Percentiles rank a stretch among this genome's conserved stretches.
phyloP scores from a whole-genome alignment of 2,329 filamentous ascomycete species.

The Fusarium sp. region DNA sequence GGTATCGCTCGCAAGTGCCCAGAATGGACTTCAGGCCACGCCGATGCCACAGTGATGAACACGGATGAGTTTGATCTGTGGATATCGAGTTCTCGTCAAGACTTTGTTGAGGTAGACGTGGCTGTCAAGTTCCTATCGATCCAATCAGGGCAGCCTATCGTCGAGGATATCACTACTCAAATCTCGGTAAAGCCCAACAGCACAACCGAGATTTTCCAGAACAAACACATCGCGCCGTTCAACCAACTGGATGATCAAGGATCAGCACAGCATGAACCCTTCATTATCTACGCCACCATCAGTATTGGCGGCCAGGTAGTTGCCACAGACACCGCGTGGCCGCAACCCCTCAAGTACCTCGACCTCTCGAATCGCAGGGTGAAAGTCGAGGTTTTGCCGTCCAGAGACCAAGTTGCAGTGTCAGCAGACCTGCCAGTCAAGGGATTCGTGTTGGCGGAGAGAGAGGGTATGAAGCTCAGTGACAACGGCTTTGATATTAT shows the following conservation, averaged over 20 bases:
- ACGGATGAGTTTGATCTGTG: not conserved
- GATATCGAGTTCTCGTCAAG: not conserved
- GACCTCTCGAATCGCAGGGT: not conserved
- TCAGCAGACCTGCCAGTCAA: not conserved
- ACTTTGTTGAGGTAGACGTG: not conserved
- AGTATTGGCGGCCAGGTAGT: not conserved
- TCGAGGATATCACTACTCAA: not conserved
- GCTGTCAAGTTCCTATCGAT: not conserved
- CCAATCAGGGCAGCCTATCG: not conserved
- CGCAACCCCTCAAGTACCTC: not conserved
- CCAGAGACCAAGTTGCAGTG: not conserved
- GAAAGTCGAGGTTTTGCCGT: not conserved
- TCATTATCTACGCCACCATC: not conserved
- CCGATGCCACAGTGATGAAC: not conserved
- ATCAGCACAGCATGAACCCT: not conserved
- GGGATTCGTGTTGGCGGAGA: not conserved
- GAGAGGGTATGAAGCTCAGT: not conserved
- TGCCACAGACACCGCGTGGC: not conserved
- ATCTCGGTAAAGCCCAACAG: not conserved
- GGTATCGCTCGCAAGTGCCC: not conserved
- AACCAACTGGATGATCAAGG: not conserved
- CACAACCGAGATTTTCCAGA: not conserved
- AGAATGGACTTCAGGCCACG: not conserved
- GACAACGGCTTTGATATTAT: not conserved
- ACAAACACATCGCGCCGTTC: not conserved